Base-by-base conservation (phyloP, 768 basidiomycete genomes). In the Fomitopsis pulvina region DNA sequence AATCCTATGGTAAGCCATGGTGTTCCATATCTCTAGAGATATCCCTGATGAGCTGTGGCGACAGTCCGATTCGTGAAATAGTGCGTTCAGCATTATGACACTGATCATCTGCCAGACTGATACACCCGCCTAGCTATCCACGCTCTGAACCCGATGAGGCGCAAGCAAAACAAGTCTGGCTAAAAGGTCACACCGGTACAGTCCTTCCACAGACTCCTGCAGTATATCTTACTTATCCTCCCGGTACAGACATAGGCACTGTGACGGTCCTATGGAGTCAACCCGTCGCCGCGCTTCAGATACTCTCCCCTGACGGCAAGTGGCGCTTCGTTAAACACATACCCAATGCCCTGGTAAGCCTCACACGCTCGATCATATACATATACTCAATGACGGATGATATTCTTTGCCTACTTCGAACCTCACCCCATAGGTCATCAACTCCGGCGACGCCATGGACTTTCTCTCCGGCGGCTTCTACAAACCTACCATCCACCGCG, bases 401-500 rank as follows among this genome's bases (percentile, higher is more conserved):
- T 37, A 37, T 18, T 6, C 20, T 12, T 37, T 7, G 12, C 39
- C 29, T 10, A 25, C 22, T 3, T 41, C 42, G 28, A 24, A 11
- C 9, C 8, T 26, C 32, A 25, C 21, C 2, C 20, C n/a, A 7
- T 29, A 81, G 81, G 60, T 70, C 27, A 55, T 71, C 40, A 70
- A 71, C 46, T 60, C 60, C 25, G 69, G 69, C 3, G 69, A 71
- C 45, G 52, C 60, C 7, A 60, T 67, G 40, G 67, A 68, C 45
- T 67, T 68, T 47, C 49, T 68, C 22, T 63, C 70, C 1, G 69
- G 66, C 0, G 69, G 69, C 4, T 69, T 58, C 58, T 69, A 67
- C 56, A 68, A 68, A 46, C 61, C 66, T 2, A 68, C 69, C 0
- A 64, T 71, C 25, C 70, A 70, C 46, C 69, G 70, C 32, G 70